Conservation (phyloP, 495 filamentous ascomycete genomes). For the Trichocladium antarcticum region DNA sequence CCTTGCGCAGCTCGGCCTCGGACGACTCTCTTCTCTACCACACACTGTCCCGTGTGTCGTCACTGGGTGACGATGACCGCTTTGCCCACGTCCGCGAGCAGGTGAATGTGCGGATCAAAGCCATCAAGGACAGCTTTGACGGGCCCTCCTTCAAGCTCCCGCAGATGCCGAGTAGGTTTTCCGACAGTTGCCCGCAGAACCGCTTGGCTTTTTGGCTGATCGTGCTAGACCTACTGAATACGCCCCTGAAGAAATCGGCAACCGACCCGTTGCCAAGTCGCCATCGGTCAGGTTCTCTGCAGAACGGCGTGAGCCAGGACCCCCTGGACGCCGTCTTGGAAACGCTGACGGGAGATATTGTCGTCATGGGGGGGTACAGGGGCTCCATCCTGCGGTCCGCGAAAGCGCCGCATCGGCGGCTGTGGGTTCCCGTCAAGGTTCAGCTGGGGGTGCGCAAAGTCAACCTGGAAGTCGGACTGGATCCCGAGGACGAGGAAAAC, state of each 20-base stretch:
- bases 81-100: constrained; percentile 69
- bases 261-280: constrained; percentile 7
- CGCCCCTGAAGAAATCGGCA: constrained; percentile 28
- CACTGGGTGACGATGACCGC: constrained; percentile 74
- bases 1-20: constrained; percentile 54
- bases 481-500: constrained; percentile 72
- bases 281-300: constrained; percentile 4
- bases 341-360: constrained; percentile 68
- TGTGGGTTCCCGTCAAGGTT: constrained; percentile 93
- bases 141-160: constrained; percentile 58
- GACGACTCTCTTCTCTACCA: constrained; percentile 63
- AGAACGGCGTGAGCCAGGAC: constrained; percentile 16
- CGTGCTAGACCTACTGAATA: constrained; percentile 21
- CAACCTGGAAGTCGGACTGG: constrained; percentile 77
- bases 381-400: constrained; percentile 84
- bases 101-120: constrained; percentile 80
- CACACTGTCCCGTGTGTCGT: constrained; percentile 63
- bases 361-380: constrained; percentile 83
- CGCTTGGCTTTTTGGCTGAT: constrained; percentile 15
- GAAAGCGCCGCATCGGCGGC: constrained; percentile 62
- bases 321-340: constrained; percentile 54
- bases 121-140: constrained; percentile 80
- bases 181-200: constrained; percentile 13
- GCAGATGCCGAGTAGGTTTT: constrained; percentile 47
- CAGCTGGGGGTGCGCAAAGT: constrained; percentile 87